Conservation (phyloP, 208 protist genomes). For the Trypanosoma boissoni region DNA sequence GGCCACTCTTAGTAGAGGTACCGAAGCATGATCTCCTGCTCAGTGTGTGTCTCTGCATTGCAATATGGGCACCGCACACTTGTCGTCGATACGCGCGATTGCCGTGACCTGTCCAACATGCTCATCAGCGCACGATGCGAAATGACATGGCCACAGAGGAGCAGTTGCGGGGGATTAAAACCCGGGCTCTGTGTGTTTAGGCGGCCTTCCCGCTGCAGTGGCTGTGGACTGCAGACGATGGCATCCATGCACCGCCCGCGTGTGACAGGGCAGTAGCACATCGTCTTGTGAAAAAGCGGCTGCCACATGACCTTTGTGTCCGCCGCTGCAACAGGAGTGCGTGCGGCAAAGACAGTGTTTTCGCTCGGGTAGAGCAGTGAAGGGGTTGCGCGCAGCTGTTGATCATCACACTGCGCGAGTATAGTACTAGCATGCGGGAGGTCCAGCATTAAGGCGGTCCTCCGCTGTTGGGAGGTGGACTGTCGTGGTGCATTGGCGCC, state of each 20-base stretch:
- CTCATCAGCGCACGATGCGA: constrained; percentile 51
- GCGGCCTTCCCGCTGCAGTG: constrained; percentile 1
- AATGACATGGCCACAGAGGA: constrained; percentile 77
- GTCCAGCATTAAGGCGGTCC: constrained; percentile 42
- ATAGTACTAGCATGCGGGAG: constrained; percentile 51
- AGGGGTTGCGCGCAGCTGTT: constrained; percentile 10
- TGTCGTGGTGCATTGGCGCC: not conserved
- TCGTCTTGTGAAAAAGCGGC: constrained; percentile 59
- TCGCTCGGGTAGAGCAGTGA: constrained; percentile 12
- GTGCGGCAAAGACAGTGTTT: constrained; percentile 7
- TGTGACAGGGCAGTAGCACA: constrained; percentile 81
- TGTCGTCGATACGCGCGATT: constrained; percentile 7
- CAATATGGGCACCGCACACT: constrained; percentile 75
- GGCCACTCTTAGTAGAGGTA: constrained; percentile 38
- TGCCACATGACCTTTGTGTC: constrained; percentile 31
- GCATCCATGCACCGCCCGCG: constrained; percentile 74
- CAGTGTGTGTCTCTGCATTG: constrained; percentile 32
- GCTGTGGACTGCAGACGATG: constrained; percentile 34
- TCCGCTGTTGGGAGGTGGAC: not conserved
- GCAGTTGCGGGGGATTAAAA: constrained; percentile 61
- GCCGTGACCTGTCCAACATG: constrained; percentile 28
- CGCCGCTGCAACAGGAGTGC: constrained; percentile 20
- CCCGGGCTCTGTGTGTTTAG: constrained; percentile 11
- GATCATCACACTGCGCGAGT: constrained; percentile 28
- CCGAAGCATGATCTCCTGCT: constrained; percentile 42